Evolutionary conservation across 129 eudicot species (phyloP), one percentile per base, ranked within the genome.

Genomic region (Chrysanthemum seticuspe): DNA sequence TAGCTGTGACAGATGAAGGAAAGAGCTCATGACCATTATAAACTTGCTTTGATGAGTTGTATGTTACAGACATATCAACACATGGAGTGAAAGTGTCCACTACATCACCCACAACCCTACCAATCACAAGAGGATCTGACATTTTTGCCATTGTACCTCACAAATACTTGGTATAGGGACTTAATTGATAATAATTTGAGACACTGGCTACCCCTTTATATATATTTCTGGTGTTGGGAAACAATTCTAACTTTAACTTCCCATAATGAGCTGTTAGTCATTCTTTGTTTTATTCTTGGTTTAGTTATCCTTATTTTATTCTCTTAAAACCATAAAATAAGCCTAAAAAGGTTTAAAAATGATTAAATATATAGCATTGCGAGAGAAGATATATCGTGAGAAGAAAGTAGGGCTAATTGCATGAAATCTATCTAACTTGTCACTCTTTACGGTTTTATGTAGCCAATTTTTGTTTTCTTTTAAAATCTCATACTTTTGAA

Each of bases 21-120:
- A 86, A 88, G 53, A 94, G 88, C 70, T 94, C 99, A 78, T 88
- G 97, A 0, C 99, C 99, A 74, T 94, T 94, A 80, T 79, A 94
- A 63, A 94, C 99, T 65, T 84, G 86, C 78, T 94, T 93, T 81
- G 81, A 86, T 68, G 83, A 84, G 84, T 80, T 86, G 85, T 90
- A 94, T 47, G 86, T 86, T 10, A 90, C 96, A 59, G 65, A 62
- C 91, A 90, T 94, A 76, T 83, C 85, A 25, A 90, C 89, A 79
- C 60, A 82, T 59, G 89, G 85, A 53, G 31, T 12, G 86, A 94
- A 84, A 45, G 68, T 53, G 64, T 94, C 97, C 10, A 94, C 83
- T 5, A 94, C 96, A 75, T 94, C 99, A 65, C 99, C 99, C 34
- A 94, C 74, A 16, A 94, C 97, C 74, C 97, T 80, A 16, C 97